Evolutionary conservation across 495 filamentous ascomycete genomes (phyloP).

Genomic region (Podospora fimiseda): DNA sequence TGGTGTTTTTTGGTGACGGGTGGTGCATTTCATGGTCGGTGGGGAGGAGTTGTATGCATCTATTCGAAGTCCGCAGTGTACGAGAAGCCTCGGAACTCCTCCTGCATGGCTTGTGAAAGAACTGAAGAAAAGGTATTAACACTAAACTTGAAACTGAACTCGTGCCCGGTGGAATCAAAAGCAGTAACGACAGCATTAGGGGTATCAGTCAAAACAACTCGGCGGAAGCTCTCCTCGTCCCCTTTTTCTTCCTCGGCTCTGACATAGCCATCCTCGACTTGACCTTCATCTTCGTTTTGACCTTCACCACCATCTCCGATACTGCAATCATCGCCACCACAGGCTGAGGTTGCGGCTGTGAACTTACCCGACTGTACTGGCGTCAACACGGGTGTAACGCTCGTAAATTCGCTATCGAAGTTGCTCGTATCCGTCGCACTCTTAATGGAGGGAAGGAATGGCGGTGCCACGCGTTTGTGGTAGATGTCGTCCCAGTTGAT

Average conservation of each 20-base stretch:
- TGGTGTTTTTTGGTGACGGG: slow-evolving; percentile 1
- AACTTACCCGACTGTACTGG: slow-evolving; percentile 87
- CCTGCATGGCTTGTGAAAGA: slow-evolving; percentile 96
- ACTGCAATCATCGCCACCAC: slow-evolving; percentile 1
- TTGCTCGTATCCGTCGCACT: slow-evolving; percentile 96
- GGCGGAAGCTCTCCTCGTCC: neutral
- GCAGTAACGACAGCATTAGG: neutral
- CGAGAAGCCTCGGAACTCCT: slow-evolving; percentile 99
- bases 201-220: neutral
- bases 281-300: neutral
- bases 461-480: slow-evolving; percentile 82
- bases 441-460: slow-evolving; percentile 83
- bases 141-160: neutral
- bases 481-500: slow-evolving; percentile 99
- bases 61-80: slow-evolving; percentile 58
- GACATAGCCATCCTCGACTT: neutral
- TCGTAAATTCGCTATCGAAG: slow-evolving; percentile 98
- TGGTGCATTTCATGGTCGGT: neutral
- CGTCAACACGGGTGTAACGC: slow-evolving; percentile 93
- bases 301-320: neutral
- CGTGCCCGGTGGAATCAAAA: neutral
- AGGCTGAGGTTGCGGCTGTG: too few relatives aligned
- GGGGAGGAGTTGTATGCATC: too few relatives aligned
- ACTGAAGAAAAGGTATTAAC: slow-evolving; percentile 49
- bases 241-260: too few relatives aligned